phyloP scores from a whole-genome alignment of 2,329 filamentous ascomycete genomes.

The Biscogniauxia sp. region DNA sequence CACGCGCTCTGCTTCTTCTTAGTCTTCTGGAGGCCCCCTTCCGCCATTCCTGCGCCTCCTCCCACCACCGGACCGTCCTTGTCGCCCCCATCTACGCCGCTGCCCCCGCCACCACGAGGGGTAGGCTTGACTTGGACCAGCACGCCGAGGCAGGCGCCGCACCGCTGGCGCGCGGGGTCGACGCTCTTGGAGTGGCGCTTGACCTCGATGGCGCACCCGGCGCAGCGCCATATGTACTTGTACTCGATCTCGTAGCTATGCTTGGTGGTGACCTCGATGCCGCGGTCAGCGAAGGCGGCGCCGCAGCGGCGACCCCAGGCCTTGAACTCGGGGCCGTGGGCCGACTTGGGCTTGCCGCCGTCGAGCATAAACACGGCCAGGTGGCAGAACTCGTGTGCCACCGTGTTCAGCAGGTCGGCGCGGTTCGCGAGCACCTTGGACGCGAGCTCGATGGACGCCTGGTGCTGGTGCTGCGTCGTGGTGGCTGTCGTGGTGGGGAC shows the following conservation, averaged over 20 bases:
- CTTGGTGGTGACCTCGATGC: constrained; percentile 81
- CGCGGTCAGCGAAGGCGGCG: constrained; percentile 53
- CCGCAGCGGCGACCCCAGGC: constrained; percentile 61
- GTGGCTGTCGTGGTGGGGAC: constrained; percentile 25
- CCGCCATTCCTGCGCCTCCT: constrained; percentile 25
- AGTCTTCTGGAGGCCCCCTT: constrained; percentile 17
- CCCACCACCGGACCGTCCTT: constrained; percentile 24
- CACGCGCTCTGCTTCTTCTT: constrained; percentile 38
- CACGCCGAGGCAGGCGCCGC: constrained; percentile 69
- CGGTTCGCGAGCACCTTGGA: constrained; percentile 82
- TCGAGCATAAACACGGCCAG: constrained; percentile 87
- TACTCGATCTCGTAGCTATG: constrained; percentile 89
- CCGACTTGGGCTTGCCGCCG: constrained; percentile 68
- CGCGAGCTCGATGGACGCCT: constrained; percentile 81
- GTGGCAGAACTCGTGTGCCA: constrained; percentile 98
- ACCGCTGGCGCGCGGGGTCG: constrained; percentile 67
- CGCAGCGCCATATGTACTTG: constrained; percentile 86
- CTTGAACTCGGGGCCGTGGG: constrained; percentile 85
- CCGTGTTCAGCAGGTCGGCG: constrained; percentile 76
- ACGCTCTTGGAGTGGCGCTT: constrained; percentile 86
- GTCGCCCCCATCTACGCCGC: constrained; percentile 3
- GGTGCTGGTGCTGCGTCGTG: constrained; percentile 50
- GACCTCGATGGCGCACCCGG: constrained; percentile 66
- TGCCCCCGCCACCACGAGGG: constrained; percentile 48
- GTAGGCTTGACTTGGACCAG: constrained; percentile 78